Base-by-base conservation (phyloP, 495 filamentous ascomycete genomes). In the Antarctomyces pellizariae region DNA sequence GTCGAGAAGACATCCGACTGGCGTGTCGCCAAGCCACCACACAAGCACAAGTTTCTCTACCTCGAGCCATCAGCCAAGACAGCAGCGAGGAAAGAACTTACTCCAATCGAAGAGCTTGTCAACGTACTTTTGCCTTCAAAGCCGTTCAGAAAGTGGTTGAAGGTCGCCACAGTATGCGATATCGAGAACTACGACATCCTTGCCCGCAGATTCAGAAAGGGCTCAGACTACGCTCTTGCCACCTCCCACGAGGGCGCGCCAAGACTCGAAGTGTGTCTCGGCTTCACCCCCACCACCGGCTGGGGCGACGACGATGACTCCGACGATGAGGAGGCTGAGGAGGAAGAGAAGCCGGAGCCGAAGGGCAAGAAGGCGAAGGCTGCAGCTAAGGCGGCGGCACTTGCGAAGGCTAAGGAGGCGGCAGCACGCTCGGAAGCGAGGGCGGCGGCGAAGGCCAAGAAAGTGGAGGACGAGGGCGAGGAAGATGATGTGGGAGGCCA, bases 31-130 rank as follows among this genome's bases (percentile, higher is more conserved):
- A 58, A 67, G 8, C 86, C 86, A 17, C 86, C 86, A 2, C 83
- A 95, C 50, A 99, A 95, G 49, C 82, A 92, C 38, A 77, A 82
- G 3, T 99, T 72, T 50, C 50, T 89, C 7, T 99, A 78, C 49
- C 63, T 76, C 21, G 65, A 80, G 29, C 37, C 51, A 7, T 33
- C 34, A 1, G 25, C 35, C 3, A 44, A 53, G 1, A 40, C 39
- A 5, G 8, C 15, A n/a, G 18, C 38, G 4, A 47, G 49, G 18
- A 39, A 24, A 29, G 23, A 30, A 10, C 13, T 16, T 12, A 49
- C 56, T n/a, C 78, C 82, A 0, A 53, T 86, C 24, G 62, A 70
- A 29, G 75, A 77, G 39, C 52, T 95, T 8, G 39, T 91, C 11
- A 64, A 83, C 26, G 59, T 71, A 7, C 55, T 95, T 12, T 54